Evolutionary conservation across 1,139 yeast genomes (phyloP).

Genomic region (Candida sanyaensis): DNA sequence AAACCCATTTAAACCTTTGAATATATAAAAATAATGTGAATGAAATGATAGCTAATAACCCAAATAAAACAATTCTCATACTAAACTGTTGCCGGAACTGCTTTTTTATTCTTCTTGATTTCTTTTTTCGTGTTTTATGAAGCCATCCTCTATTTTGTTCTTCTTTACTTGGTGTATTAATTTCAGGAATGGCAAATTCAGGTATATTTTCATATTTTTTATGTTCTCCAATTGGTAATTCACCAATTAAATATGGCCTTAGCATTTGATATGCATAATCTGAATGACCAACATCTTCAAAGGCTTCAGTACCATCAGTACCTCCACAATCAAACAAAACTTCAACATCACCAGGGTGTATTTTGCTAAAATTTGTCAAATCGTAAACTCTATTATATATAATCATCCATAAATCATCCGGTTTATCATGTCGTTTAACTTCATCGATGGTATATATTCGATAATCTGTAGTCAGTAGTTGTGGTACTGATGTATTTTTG

Average conservation of each 20-base stretch:
- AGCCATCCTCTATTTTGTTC: conserved; percentile 6
- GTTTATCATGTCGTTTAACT: conserved; percentile 45
- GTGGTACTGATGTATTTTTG: neutral
- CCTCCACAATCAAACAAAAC: conserved; percentile 72
- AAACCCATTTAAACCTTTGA: conserved; percentile 31
- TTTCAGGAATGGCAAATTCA: neutral
- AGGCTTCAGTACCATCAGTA: conserved; percentile 66
- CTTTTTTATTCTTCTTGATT: conserved; percentile 3
- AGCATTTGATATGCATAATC: conserved; percentile 45
- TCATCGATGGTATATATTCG: conserved; percentile 28
- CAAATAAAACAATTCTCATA: conserved; percentile 21
- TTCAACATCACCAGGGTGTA: conserved; percentile 74
- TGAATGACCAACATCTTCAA: conserved; percentile 54
- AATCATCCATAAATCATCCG: conserved; percentile 66
- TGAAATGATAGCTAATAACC: conserved; percentile 27
- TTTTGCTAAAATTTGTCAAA: conserved; percentile 47
- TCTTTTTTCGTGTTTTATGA: neutral
- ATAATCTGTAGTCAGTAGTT: neutral
- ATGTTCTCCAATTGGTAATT: conserved; percentile 23
- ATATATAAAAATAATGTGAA: conserved; percentile 26
- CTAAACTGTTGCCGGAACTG: conserved; percentile 11
- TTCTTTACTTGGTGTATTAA: neutral
- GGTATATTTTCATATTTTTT: conserved; percentile 6
- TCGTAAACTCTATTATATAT: conserved; percentile 65
- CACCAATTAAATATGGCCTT: conserved; percentile 39